Evolutionary conservation across 179 eudicot genomes (phyloP).

Genomic region (Pouteria campechiana): DNA sequence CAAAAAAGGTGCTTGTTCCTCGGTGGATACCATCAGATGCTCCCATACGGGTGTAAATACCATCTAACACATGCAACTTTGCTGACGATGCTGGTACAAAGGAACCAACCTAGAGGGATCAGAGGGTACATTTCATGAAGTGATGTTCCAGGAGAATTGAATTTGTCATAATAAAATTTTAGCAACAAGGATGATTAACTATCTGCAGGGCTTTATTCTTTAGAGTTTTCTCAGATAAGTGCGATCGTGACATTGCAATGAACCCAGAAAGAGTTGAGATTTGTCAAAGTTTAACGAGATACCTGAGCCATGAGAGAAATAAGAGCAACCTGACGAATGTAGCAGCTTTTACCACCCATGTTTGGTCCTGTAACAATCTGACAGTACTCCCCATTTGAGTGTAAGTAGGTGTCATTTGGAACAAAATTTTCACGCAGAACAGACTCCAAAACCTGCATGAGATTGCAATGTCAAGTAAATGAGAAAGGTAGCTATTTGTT

Average conservation of each 20-base stretch:
- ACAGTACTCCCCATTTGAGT: conserved; percentile 56
- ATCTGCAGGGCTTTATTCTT: no score
- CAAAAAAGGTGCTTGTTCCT: conserved; percentile 91
- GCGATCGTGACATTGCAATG: no score
- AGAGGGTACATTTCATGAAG: conserved; percentile 1
- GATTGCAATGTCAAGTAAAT: no score
- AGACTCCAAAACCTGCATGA: conserved; percentile 66
- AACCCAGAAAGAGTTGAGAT: no score
- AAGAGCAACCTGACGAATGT: conserved; percentile 96
- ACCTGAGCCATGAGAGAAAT: conserved; percentile 94
- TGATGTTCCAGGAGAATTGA: no score
- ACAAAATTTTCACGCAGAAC: conserved; percentile 73
- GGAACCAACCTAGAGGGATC: conserved; percentile 69
- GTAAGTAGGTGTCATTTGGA: conserved; percentile 74
- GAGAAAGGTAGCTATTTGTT: no score
- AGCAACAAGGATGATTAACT: no score
- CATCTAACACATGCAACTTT: conserved; percentile 73
- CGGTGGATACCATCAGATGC: conserved; percentile 91
- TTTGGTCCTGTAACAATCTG: conserved; percentile 96
- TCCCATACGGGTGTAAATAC: conserved; percentile 93
- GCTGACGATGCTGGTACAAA: conserved; percentile 85
- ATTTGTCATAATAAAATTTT: no score
- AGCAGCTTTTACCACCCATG: conserved; percentile 99
- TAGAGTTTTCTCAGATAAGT: no score
- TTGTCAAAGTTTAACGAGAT: no score